Percentiles rank a stretch among this genome's conserved stretches.
These are phyloP conservation scores for Agaricus bisporus DNA, from an alignment of 768 basidiomycete genomes.

Conservation along the genomic window DNA sequence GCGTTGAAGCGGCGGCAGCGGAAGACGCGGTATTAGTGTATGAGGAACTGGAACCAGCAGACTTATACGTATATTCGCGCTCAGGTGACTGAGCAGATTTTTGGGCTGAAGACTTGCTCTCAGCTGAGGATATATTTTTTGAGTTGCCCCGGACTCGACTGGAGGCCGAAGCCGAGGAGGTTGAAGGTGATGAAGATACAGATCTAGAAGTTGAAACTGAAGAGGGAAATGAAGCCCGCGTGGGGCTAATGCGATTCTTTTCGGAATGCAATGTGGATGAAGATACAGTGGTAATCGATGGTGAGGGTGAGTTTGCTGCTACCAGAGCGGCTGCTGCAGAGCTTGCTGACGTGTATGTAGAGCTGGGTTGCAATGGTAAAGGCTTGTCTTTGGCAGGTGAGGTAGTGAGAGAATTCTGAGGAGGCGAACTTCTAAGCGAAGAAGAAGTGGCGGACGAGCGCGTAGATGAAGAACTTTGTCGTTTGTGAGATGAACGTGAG, in stretches of 20 bases:
- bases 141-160: neutral
- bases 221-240: constrained; percentile 1
- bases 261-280: neutral
- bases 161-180: neutral
- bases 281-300: no score
- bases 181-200: neutral
- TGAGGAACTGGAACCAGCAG: neutral
- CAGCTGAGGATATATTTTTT: neutral
- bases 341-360: constrained; percentile 6
- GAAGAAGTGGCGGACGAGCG: neutral
- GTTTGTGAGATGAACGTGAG: constrained; percentile 1
- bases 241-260: constrained; percentile 4
- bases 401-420: neutral
- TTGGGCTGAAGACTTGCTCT: neutral
- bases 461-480: neutral
- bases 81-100: constrained; percentile 1
- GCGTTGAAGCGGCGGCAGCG: no score
- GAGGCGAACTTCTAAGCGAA: constrained; percentile 1
- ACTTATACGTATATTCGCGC: neutral
- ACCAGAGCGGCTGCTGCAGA: constrained; percentile 8
- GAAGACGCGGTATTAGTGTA: neutral
- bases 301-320: constrained; percentile 1
- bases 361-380: neutral
- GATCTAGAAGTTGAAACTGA: neutral
- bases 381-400: neutral